Conservation (phyloP, 2,329 filamentous ascomycete genomes). For the Cladosporium sp. region DNA sequence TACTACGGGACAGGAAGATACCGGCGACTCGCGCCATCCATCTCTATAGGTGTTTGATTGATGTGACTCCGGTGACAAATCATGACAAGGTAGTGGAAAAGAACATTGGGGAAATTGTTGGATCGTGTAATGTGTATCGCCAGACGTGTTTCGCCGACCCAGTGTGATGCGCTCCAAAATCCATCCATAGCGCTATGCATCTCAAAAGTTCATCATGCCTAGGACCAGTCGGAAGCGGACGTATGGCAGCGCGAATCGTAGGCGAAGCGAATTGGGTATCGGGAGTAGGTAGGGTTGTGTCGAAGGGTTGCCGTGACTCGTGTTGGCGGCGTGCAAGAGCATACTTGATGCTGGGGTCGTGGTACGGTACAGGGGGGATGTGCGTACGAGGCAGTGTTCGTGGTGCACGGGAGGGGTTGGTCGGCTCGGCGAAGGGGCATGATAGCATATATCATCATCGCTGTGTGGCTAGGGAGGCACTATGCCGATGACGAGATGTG, state of each 20-base stretch:
- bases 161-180: background rate
- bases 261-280: constrained; percentile 3
- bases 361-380: constrained; percentile 1
- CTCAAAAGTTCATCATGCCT: background rate
- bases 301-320: background rate
- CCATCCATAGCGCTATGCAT: constrained; percentile 3
- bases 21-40: background rate
- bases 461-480: background rate
- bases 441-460: background rate
- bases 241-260: background rate
- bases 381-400: constrained; percentile 5
- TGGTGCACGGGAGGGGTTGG: constrained; percentile 8
- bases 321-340: constrained; percentile 3
- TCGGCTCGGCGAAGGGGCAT: background rate
- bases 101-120: background rate
- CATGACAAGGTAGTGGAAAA: background rate
- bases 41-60: background rate
- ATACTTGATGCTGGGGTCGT: constrained; percentile 2
- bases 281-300: background rate
- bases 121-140: constrained; percentile 5
- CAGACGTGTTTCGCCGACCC: background rate
- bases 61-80: background rate
- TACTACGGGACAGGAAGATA: background rate
- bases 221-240: background rate
- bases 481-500: background rate